phyloP scores from a whole-genome alignment of 2,329 filamentous ascomycete species.

The Penicillium sp. region DNA sequence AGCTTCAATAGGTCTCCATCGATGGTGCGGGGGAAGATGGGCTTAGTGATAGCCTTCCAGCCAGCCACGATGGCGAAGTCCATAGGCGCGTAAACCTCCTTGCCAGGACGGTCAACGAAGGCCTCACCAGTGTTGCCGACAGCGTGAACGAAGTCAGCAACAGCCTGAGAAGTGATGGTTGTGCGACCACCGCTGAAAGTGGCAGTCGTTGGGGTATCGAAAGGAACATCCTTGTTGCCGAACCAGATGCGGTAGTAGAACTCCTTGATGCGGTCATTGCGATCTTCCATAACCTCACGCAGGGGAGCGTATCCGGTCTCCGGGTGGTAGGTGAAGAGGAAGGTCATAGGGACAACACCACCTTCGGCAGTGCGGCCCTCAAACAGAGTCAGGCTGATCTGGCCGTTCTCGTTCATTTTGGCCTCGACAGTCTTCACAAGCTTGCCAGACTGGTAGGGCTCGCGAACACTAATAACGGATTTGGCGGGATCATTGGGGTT shows the following conservation, averaged over 20 bases:
- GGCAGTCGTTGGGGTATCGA: constrained; percentile 80
- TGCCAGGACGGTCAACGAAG: constrained; percentile 92
- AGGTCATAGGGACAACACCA: constrained; percentile 75
- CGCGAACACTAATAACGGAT: constrained; percentile 82
- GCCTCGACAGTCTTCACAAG: constrained; percentile 87
- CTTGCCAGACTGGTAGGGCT: constrained; percentile 82
- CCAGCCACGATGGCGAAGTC: constrained; percentile 98
- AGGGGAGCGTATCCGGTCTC: constrained; percentile 98
- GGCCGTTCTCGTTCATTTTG: constrained; percentile 69
- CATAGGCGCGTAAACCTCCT: constrained; percentile 94
- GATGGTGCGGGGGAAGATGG: constrained; percentile 95
- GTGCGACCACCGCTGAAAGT: constrained; percentile 87
- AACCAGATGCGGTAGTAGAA: constrained; percentile 99
- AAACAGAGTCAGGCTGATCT: constrained; percentile 86
- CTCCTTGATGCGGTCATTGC: constrained; percentile 98
- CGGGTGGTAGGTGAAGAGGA: constrained; percentile 90
- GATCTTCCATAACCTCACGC: constrained; percentile 89
- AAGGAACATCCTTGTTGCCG: constrained; percentile 77
- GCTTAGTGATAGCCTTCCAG: constrained; percentile 99
- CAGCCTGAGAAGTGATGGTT: constrained; percentile 84
- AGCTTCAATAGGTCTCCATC: constrained; percentile 95
- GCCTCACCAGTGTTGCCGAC: constrained; percentile 97
- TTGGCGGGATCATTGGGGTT: constrained; percentile 79
- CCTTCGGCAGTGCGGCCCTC: constrained; percentile 88
- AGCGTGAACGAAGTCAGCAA: constrained; percentile 98